Base-by-base conservation (phyloP, 345 rosid genomes). In the Mangifera indica region DNA sequence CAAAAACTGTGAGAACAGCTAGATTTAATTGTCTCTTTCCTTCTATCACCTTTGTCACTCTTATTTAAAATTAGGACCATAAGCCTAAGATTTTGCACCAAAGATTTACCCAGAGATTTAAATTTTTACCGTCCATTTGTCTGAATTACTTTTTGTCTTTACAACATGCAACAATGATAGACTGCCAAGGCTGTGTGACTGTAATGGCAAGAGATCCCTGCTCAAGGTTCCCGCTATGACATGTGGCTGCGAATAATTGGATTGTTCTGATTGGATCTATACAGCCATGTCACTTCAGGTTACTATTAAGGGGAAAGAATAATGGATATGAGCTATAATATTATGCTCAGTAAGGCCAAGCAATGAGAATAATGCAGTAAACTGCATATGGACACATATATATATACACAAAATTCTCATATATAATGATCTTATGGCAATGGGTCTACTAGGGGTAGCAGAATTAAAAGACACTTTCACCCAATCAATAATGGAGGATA, bases 1-100 rank as follows among this genome's bases (percentile, higher is more conserved):
- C 78, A 63, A 59, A 63, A 72, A 25, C 45, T 2, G 32, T 10
- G 63, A 10, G 64, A 71, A 77, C 84, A 84, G 79, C 80, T 63
- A 57, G 66, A n/a, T 68, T 37, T 54, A 63, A 40, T 80, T 82
- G 82, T 74, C 80, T 62, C 74, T 60, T 79, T 75, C 26, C 57
- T 40, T 71, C 17, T 69, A 37, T 70, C 75, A 63, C 53, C 70
- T 70, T 1, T 22, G 5, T 34, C 29, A 17, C 44, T 40, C 24
- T 17, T 15, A 48, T 26, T 37, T 37, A 48, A 48, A 49, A 51
- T 57, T 45, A 53, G 59, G 25, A 15, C 70, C 69, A 57, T 57
- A 75, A 24, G 62, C 65, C 70, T 37, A 37, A 73, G 73, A 77
- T 65, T 67, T 76, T 58, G 25, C 44, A 22, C 25, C 53, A 63